phyloP scores from a whole-genome alignment of 139 green algal genomes.

The Chlorella vulgaris region DNA sequence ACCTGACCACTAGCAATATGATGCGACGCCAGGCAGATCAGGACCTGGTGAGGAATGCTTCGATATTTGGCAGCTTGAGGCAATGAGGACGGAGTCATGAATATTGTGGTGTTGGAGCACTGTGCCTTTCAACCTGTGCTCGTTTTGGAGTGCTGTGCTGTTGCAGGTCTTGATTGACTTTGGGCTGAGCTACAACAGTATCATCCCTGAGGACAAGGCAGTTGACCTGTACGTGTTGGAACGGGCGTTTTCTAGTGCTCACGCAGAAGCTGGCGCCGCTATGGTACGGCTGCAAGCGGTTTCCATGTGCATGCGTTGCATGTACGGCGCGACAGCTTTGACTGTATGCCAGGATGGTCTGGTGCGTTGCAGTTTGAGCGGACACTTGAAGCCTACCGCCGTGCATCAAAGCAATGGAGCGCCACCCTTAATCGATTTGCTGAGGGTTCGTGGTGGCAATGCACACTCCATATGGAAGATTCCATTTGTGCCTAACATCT shows the following conservation, averaged over 20 bases:
- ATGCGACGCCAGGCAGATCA: conserved; percentile 56
- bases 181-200: conserved; percentile 78
- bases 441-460: conserved; percentile 48
- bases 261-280: conserved; percentile 46
- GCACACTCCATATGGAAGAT: no score
- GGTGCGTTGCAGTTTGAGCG: conserved; percentile 62
- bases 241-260: conserved; percentile 77
- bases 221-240: conserved; percentile 94
- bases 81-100: no score
- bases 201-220: conserved; percentile 78
- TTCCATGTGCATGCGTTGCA: no score
- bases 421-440: conserved; percentile 82
- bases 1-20: conserved; percentile 93
- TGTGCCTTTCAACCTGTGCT: no score
- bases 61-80: no score
- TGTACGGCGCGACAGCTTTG: no score
- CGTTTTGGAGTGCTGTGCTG: neutral
- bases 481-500: no score
- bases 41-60: conserved; percentile 7
- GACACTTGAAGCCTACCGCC: conserved; percentile 76
- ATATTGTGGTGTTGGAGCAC: no score
- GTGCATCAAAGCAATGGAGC: conserved; percentile 71
- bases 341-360: no score
- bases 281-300: conserved; percentile 9
- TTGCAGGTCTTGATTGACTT: conserved; percentile 88